Base-by-base conservation (phyloP, 1,284 basidiomycete genomes). In the Papiliotrema flavescens region DNA sequence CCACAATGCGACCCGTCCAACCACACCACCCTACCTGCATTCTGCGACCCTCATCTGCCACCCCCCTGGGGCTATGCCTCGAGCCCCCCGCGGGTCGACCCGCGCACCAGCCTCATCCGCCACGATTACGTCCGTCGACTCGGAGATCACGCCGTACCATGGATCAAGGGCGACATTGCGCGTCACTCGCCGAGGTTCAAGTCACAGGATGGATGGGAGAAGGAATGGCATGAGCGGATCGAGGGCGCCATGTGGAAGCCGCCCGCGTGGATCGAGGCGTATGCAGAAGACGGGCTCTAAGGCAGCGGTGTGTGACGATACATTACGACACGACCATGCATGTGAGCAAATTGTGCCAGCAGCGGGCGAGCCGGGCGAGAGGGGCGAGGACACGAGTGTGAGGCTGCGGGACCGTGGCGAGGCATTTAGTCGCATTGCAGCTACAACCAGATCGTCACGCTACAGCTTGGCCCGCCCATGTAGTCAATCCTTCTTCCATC, bases 181-280 rank as follows among this genome's bases (percentile, higher is more conserved):
- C 50, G 40, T 45, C 63, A 65, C 49, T 54, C 54, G 15, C 61
- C 56, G 59, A 57, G 59, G 56, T 61, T 59, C 59, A 65, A 65
- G 52, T 53, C 49, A 9, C 45, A 34, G 15, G 57, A 63, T 23
- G 9, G 34, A 17, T 65, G 51, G 36, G 50, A 50, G 39, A 51
- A 56, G 49, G 56, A 61, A 34, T 65, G 61, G 61, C 14, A 22
- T 17, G 47, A 49, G 47, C 32, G 41, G 47, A 49, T 59, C 20
- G 39, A 63, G 59, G 63, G 63, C 22, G 43, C 17, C 35, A 50
- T 61, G 46, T 63, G 63, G 63, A 40, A 20, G 14, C 56, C 61
- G n/a, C 63, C 63, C 8, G 40, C 43, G 6, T 61, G 59, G 61
- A 23, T 65, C 11, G 41, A 47, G 34, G 19, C 34, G 43, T 60